These are phyloP conservation scores for Nicotiana knightiana DNA, from an alignment of 257 asterid species.

Conservation along the genomic window DNA sequence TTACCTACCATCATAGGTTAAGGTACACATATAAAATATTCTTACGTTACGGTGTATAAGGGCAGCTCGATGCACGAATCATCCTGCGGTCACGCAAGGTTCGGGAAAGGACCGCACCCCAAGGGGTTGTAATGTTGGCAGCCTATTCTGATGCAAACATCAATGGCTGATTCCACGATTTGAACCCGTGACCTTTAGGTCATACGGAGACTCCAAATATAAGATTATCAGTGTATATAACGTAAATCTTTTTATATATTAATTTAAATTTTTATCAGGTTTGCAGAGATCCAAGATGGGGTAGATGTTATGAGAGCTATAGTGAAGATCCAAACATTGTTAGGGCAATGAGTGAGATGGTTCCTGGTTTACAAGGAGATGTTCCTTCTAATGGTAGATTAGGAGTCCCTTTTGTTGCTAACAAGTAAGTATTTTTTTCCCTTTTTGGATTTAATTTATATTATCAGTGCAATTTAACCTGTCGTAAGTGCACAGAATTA, in stretches of 20 bases:
- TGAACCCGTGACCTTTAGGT: too few species aligned
- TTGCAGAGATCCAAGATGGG: constrained; percentile 21
- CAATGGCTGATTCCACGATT: accelerated
- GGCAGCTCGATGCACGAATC: too few species aligned
- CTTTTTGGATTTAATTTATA: not conserved
- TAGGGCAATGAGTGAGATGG: constrained; percentile 16
- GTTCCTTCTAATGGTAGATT: constrained; percentile 5
- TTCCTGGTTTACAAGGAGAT: constrained; percentile 15
- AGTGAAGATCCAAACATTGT: constrained; percentile 17
- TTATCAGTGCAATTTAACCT: not conserved
- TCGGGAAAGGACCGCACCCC: too few species aligned
- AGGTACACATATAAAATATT: too few species aligned
- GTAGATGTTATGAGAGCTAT: constrained; percentile 14
- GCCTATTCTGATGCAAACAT: too few species aligned
- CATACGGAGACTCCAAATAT: too few species aligned
- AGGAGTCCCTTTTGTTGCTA: constrained; percentile 14
- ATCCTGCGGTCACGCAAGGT: too few species aligned
- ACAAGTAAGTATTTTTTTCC: constrained; percentile 2
- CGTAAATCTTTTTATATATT: not conserved
- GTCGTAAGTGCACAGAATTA: not conserved
- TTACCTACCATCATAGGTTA: not conserved
- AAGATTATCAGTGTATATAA: too few species aligned
- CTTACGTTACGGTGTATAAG: too few species aligned
- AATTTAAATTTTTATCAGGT: not conserved
- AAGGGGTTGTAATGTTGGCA: too few species aligned